Base-by-base conservation (phyloP, 257 asterid genomes). In the Solanum boliviense region DNA sequence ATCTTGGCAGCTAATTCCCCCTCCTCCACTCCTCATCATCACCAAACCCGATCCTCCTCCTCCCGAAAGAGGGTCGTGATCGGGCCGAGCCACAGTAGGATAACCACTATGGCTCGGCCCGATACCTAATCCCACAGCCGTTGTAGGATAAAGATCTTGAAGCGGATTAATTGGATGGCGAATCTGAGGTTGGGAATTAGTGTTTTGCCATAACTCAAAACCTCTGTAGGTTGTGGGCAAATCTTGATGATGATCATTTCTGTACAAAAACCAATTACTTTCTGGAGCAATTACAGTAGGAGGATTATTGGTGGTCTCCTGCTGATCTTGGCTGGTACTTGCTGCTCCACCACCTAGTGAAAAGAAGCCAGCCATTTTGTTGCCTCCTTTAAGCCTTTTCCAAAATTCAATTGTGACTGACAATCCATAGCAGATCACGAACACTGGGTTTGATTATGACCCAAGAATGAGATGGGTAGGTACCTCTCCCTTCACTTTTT, bases 1-100 rank as follows among this genome's bases (percentile, higher is more conserved):
- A 72, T 95, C 99, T 23, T 96, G 98, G 89, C 99, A 96, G 87
- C 98, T 95, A 35, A 95, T 92, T 27, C 98, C 98, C 2, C 97
- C 87, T 27, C 89, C 90, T 9, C 93, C 91, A 5, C 93, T 91
- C 38, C 96, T 92, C 96, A 93, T 96, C 98, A 93, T 92, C 56
- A 93, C 83, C 29, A 94, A 93, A 27, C 34, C 74, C 92, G 27
- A 52, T 93, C 87, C 95, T 92, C 88, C 94, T 90, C 23, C 76
- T 91, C 87, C 95, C 2, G 35, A 46, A 93, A 88, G 5, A 79
- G 65, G 65, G 5, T 44, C 62, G 11, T 94, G 87, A 65, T 92
- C 95, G 20, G 85, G 85, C 91, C 94, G 90, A 89, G 89, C 90
- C 78, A 67, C 48, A 7, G 34, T 1, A 16, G 85, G 83, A 11